Evolutionary conservation across 805 yeast genomes (phyloP), one percentile per base, ranked within the genome.

Genomic region (Schwanniomyces pseudopolymorphus): DNA sequence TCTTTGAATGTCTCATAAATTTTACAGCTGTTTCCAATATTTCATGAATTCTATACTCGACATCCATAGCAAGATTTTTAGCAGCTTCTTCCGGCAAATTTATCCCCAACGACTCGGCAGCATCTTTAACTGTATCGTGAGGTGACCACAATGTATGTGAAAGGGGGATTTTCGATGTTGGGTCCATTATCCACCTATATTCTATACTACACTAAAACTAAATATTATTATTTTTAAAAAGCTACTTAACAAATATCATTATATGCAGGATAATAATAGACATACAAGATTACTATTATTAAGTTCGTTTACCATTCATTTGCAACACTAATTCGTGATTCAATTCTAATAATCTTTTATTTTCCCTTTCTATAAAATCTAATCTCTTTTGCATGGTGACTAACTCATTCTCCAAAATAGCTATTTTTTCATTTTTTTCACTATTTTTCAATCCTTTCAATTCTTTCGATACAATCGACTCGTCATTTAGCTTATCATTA

Each of bases 81-180:
- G 97, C 87, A 1, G 92, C 96, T 49, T 95, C 99, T 44, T 92
- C 98, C 26, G 89, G 87, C 40, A 94, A 72, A 47, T 72, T 81
- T 31, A 94, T 76, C 1, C 99, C 99, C 9, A 94, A 72, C 2
- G 89, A 80, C 61, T 94, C 99, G 0, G 97, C 96, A 13, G 89
- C 96, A 72, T 94, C 99, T 59, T 85, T 87, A 24, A 95, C 97
- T 0, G 99, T 94, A 64, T 94, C 98, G 49, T 87, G 84, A 6
- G 98, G 97, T 8, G 98, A 91, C 99, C 98, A 92, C 49, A 94
- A 76, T 1, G 97, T 88, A 65, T 89, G 95, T 1, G 97, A 89
- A 27, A 80, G 69, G 6, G 88, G 87, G 27, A 82, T 69, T 52
- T 78, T 77, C 4, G 71, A 57, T 33, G 60, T 53, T 5, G 67